These are phyloP conservation scores for Perilla frutescens DNA, from an alignment of 257 asterid species.

Conservation along the genomic window DNA sequence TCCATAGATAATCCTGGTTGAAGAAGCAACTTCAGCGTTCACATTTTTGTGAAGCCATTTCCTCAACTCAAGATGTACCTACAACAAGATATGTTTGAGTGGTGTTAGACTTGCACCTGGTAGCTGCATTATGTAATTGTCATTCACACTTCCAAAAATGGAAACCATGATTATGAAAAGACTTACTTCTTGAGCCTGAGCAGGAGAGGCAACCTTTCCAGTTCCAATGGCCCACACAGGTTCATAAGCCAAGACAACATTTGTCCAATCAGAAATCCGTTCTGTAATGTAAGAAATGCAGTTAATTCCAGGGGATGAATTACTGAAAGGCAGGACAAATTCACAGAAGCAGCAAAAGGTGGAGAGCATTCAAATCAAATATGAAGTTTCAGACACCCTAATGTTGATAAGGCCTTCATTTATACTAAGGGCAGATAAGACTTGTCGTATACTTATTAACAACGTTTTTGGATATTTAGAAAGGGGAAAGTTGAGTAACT, in stretches of 20 bases:
- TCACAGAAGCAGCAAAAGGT: neutral
- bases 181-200: constrained; percentile 98
- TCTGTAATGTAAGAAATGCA: constrained; percentile 50
- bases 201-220: constrained; percentile 95
- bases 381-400: neutral
- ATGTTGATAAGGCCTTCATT: neutral
- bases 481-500: neutral
- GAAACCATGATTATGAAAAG: neutral
- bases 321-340: neutral
- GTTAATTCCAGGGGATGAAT: constrained; percentile 11
- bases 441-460: neutral
- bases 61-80: constrained; percentile 94
- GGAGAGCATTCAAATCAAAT: neutral
- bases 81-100: constrained; percentile 25
- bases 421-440: neutral
- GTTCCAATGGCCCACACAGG: constrained; percentile 99
- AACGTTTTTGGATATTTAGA: neutral
- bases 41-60: constrained; percentile 85
- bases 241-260: constrained; percentile 93
- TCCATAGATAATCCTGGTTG: constrained; percentile 96
- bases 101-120: constrained; percentile 24
- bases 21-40: constrained; percentile 73
- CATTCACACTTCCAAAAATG: constrained; percentile 20
- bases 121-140: neutral
- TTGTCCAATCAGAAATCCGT: constrained; percentile 71